Evolutionary conservation across 2,329 filamentous ascomycete genomes (phyloP), one percentile per base, ranked within the genome.

Genomic region (Pseudohalonectria lignicola): DNA sequence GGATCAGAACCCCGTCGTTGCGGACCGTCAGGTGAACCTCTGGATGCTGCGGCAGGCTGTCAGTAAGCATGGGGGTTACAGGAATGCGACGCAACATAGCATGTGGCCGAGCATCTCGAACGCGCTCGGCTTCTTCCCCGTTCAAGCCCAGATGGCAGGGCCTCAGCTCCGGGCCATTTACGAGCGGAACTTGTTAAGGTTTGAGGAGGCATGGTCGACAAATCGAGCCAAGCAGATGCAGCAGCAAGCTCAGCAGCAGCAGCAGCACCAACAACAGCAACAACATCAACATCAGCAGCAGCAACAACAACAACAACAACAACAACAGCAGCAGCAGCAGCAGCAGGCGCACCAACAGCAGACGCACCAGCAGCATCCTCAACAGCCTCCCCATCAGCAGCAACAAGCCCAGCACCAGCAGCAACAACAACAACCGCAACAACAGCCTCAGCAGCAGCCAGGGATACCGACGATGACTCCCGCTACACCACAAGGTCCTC

Each of bases 1-100:
- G 36, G 86, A 94, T 34, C 64, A 73, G 1, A 82, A 79, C 44
- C 88, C 88, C 0, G 63, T 76, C 17, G 73, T 94, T 18, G 79
- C 76, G 38, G 83, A 86, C 38, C 78, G 85, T 10, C 74, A 73
- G 0, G 67, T 96, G 28, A 81, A 82, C 49, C 61, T 95, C 11
- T 74, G 86, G 52, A 73, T 79, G 43, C 66, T 96, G 3, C 96
- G 93, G 56, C 76, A 81, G 43, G 67, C 76, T 0, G 84, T 94
- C 2, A 73, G 80, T 47, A 88, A 83, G 49, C 69, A 74, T 46
- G 85, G 84, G 18, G 87, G 87, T 5, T 92, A 82, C 40, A 83
- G 82, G 48, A 76, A 71, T 43, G 76, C 93, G 3, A 80, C 76
- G 0, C 70, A 73, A 18, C 66, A 67, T 18, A 84, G 86, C 45